Conservation (phyloP, 1,139 yeast species). For the Taphrina confusa region DNA sequence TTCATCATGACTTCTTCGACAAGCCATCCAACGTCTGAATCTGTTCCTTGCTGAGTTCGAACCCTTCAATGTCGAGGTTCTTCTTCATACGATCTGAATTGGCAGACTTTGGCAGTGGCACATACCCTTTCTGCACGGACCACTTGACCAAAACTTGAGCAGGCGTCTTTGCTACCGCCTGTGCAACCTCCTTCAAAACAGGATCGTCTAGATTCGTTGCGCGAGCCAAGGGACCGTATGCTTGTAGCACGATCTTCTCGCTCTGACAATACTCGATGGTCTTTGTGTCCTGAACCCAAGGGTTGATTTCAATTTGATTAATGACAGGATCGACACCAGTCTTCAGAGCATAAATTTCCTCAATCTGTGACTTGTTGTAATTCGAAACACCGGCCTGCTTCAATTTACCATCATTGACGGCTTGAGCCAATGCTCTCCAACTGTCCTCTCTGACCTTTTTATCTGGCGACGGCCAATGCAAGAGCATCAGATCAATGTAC, state of each 20-base stretch:
- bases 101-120: conserved; percentile 72
- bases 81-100: conserved; percentile 60
- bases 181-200: conserved; percentile 44
- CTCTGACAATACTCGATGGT: conserved; percentile 52
- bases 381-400: conserved; percentile 52
- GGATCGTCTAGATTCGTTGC: conserved; percentile 60
- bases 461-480: conserved; percentile 49
- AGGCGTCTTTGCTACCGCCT: conserved; percentile 48
- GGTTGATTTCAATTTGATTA: conserved; percentile 58
- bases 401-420: conserved; percentile 46
- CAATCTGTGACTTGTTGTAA: conserved; percentile 50
- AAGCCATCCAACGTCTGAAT: conserved; percentile 46
- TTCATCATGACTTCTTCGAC: conserved; percentile 16
- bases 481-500: conserved; percentile 53
- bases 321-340: conserved; percentile 51
- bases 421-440: conserved; percentile 53
- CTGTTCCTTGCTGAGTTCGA: conserved; percentile 59
- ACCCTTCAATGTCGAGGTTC: conserved; percentile 57
- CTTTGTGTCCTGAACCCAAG: conserved; percentile 55
- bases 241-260: conserved; percentile 59
- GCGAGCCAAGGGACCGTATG: conserved; percentile 64
- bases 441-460: conserved; percentile 46
- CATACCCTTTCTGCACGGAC: conserved; percentile 54
- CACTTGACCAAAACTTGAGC: conserved; percentile 54
- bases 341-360: conserved; percentile 49